Evolutionary conservation across 306 rosid genomes (phyloP).

Genomic region (Ziziphus jujuba): DNA sequence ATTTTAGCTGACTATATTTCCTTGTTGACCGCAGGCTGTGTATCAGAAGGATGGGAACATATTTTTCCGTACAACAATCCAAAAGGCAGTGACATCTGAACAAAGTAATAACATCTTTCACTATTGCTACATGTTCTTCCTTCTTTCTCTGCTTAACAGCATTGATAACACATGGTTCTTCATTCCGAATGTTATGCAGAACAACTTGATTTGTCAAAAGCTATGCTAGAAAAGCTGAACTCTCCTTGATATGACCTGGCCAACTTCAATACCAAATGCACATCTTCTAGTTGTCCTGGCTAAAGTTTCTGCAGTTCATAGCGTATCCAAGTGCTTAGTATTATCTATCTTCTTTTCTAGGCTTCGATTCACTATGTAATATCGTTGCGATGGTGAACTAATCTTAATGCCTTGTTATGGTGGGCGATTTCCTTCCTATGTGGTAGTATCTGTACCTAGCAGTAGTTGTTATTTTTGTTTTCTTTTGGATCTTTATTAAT

Average conservation of each 20-base stretch:
- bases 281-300: background rate
- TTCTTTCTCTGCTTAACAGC: background rate
- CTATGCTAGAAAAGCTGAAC: slow-evolving; percentile 46
- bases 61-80: slow-evolving; percentile 60
- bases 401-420: too few relatives aligned
- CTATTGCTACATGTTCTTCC: background rate
- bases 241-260: slow-evolving; percentile 29
- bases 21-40: slow-evolving; percentile 43
- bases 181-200: slow-evolving; percentile 34
- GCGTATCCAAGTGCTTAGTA: background rate
- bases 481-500: too few relatives aligned
- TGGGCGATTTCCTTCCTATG: too few relatives aligned
- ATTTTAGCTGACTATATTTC: background rate
- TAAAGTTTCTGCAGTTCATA: too few relatives aligned
- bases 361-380: too few relatives aligned
- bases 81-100: slow-evolving; percentile 55
- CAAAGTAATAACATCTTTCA: slow-evolving; percentile 48
- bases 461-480: too few relatives aligned
- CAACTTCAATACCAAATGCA: background rate
- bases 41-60: slow-evolving; percentile 68
- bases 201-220: slow-evolving; percentile 58
- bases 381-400: too few relatives aligned
- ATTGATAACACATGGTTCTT: slow-evolving; percentile 5
- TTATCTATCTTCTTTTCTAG: too few relatives aligned
- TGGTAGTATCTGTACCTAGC: too few relatives aligned